A percentile compares a stretch with the other conserved stretches of the same genome.
These are phyloP conservation scores for Hymenoscyphus scutula DNA, from an alignment of 2,329 filamentous ascomycete species.

Conservation along the genomic window DNA sequence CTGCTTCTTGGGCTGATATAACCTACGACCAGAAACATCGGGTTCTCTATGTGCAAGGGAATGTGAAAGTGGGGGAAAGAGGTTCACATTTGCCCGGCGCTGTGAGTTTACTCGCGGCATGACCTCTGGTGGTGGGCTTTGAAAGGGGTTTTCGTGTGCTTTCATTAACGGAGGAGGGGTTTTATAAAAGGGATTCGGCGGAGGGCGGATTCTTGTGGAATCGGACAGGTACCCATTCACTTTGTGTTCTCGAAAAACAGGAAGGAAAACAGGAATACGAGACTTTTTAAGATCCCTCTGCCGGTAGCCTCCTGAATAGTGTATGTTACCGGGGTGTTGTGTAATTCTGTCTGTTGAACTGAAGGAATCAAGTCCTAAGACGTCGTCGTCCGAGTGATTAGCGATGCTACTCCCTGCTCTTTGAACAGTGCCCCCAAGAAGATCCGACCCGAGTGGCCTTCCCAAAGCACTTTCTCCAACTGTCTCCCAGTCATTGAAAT, in stretches of 20 bases:
- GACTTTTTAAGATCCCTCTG: constrained; percentile 31
- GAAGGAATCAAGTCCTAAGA: constrained; percentile 24
- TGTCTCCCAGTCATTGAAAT: constrained; percentile 35
- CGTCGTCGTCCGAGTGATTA: constrained; percentile 29
- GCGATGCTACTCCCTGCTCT: constrained; percentile 34
- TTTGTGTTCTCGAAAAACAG: constrained; percentile 29
- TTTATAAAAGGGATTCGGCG: constrained; percentile 15
- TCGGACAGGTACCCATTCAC: constrained; percentile 35
- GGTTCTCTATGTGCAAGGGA: neutral
- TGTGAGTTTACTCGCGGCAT: constrained; percentile 11
- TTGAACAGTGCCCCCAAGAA: constrained; percentile 21
- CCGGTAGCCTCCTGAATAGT: constrained; percentile 30
- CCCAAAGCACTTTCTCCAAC: constrained; percentile 28
- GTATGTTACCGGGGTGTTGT: constrained; percentile 31
- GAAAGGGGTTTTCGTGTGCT: constrained; percentile 33
- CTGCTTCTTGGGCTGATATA: neutral
- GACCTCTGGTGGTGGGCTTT: constrained; percentile 28
- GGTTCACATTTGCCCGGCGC: neutral
- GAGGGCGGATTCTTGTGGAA: constrained; percentile 27
- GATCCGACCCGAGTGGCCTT: constrained; percentile 12
- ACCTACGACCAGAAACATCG: neutral
- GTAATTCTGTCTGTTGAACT: constrained; percentile 31
- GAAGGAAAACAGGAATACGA: constrained; percentile 30
- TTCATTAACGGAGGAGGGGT: constrained; percentile 24
- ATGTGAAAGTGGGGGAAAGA: neutral